Evolutionary conservation across 2,329 filamentous ascomycete genomes (phyloP).

Genomic region (Elsinoe australis): DNA sequence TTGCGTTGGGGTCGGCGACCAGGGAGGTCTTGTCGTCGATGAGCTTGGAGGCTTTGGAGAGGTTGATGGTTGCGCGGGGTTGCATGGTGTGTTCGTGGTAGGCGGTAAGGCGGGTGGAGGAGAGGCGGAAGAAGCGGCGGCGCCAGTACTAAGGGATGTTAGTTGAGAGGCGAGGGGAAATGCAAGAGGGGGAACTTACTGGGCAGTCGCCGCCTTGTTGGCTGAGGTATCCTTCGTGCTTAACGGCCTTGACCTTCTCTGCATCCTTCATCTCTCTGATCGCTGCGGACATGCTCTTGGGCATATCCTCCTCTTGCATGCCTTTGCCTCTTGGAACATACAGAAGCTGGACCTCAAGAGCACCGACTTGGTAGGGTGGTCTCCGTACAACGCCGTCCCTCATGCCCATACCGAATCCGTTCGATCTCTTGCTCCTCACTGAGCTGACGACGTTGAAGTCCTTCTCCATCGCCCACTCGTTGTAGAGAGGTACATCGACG

Average conservation of each 20-base stretch:
- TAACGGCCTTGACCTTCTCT: constrained; percentile 66
- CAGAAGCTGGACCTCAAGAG: constrained; percentile 84
- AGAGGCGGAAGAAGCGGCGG: constrained; percentile 90
- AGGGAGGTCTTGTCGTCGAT: constrained; percentile 86
- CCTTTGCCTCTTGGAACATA: constrained; percentile 91
- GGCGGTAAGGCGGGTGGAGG: constrained; percentile 83
- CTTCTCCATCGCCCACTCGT: constrained; percentile 94
- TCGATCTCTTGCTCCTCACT: constrained; percentile 76
- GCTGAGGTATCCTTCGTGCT: constrained; percentile 79
- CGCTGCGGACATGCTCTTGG: constrained; percentile 97
- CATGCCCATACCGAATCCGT: constrained; percentile 44
- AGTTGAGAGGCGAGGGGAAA: not conserved
- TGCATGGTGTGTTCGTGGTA: constrained; percentile 94
- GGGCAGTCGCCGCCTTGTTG: constrained; percentile 97
- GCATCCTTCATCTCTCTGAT: constrained; percentile 88
- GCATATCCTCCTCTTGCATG: constrained; percentile 87
- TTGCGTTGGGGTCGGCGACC: constrained; percentile 68
- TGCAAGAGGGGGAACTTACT: constrained; percentile 52
- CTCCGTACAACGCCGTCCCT: constrained; percentile 60
- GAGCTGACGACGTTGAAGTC: constrained; percentile 64
- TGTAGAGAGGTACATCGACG: constrained; percentile 90
- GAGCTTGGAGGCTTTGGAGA: constrained; percentile 83
- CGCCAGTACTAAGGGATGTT: constrained; percentile 71
- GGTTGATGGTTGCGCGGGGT: constrained; percentile 91
- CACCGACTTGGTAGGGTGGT: constrained; percentile 94